Evolutionary conservation across 2,329 filamentous ascomycete genomes (phyloP), one percentile per base, ranked within the genome.

Genomic region (Penicillium sp.): DNA sequence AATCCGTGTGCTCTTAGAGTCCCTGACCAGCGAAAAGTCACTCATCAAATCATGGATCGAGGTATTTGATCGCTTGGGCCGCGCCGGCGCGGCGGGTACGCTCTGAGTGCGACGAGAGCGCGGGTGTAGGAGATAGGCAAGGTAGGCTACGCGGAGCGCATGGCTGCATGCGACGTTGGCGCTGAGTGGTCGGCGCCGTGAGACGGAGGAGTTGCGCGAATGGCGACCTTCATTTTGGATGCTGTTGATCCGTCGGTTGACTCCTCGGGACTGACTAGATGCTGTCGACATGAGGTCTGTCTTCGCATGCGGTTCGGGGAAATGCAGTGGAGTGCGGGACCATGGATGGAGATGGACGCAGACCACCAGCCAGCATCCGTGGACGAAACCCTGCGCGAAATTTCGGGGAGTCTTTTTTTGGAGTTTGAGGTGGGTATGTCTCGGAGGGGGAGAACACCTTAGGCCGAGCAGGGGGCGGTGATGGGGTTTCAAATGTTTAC

Each of bases 61-160:
- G 51, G 84, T 90, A 58, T 89, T 90, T 58, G 87, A 83, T 59
- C 90, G 87, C 76, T 91, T 86, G 44, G 82, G 74, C 60, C 86
- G 83, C 55, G 85, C 84, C 66, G 86, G 87, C 49, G 88, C 78
- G 71, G 77, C 79, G 11, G 87, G 77, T 43, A 95, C 87, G 83
- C 92, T 96, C 78, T 96, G 91, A 70, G 93, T 90, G 71, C 91
- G 87, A 77, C 93, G 95, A 69, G 90, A 85, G 70, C 92, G 90
- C 61, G 95, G 93, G 73, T 96, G 92, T 52, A 99, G 84, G 45
- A 98, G 87, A 76, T 99, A 96, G 75, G 93, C 84, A 57, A 99
- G 89, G 76, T 91, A 97, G 65, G 93, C 93, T 65, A 90, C 88
- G 61, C 95, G 90, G 54, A 99, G 86, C 67, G 93, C 92, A 77